A percentile compares a stretch with the other conserved stretches of the same genome.
Evolutionary conservation across 148 eudicot genomes (phyloP).

Genomic region (Camellia sinensis): DNA sequence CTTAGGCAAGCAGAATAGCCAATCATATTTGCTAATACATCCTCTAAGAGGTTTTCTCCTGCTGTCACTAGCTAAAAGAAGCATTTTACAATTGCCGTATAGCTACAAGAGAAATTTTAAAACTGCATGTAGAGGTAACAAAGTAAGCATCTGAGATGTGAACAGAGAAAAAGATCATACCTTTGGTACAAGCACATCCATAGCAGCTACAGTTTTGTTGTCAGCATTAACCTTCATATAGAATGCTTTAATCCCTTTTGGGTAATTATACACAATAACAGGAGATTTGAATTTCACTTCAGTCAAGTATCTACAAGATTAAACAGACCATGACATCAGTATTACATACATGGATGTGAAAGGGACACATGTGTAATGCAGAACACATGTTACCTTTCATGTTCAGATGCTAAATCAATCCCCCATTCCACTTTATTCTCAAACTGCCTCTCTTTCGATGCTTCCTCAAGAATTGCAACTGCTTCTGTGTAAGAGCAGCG

Average conservation of each 20-base stretch:
- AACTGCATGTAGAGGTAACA: neutral
- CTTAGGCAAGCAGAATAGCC: neutral
- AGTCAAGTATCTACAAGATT: constrained; percentile 62
- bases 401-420: constrained; percentile 91
- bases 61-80: neutral
- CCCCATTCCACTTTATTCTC: constrained; percentile 98
- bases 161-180: constrained; percentile 28
- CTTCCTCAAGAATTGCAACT: constrained; percentile 58
- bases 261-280: constrained; percentile 91
- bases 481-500: constrained; percentile 87
- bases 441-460: constrained; percentile 60
- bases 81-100: neutral
- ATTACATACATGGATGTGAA: neutral
- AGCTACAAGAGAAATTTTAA: neutral
- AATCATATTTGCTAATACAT: neutral
- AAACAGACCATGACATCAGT: constrained; percentile 3
- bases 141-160: neutral
- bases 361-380: neutral
- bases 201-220: constrained; percentile 93
- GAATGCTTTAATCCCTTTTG: constrained; percentile 92
- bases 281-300: constrained; percentile 75
- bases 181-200: constrained; percentile 99
- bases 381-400: constrained; percentile 60
- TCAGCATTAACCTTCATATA: constrained; percentile 95
- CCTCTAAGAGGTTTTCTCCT: neutral